Evolutionary conservation across 2,329 filamentous ascomycete species (phyloP).

Genomic region (Penicillium decumbens): DNA sequence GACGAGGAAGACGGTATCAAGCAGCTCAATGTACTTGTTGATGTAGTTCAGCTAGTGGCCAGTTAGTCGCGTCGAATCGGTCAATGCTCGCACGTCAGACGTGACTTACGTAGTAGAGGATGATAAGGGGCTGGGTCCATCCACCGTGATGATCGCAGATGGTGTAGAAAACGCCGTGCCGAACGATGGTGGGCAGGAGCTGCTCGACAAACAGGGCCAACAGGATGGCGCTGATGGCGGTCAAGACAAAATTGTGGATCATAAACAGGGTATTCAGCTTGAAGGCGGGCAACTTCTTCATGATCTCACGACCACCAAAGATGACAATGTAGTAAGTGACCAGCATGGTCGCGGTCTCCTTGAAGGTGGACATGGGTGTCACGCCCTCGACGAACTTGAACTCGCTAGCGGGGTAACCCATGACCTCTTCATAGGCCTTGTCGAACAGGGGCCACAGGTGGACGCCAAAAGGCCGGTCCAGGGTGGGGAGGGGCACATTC

Average conservation of each 20-base stretch:
- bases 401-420: slow-evolving; percentile 77
- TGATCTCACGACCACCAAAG: slow-evolving; percentile 84
- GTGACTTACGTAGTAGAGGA: slow-evolving; percentile 86
- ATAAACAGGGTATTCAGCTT: slow-evolving; percentile 88
- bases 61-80: slow-evolving; percentile 20
- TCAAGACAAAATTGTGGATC: slow-evolving; percentile 94
- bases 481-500: slow-evolving; percentile 63
- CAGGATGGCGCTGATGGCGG: slow-evolving; percentile 73
- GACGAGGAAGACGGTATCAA: slow-evolving; percentile 95
- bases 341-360: slow-evolving; percentile 74
- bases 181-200: slow-evolving; percentile 74
- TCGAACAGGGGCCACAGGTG: slow-evolving; percentile 92
- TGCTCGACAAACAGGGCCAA: slow-evolving; percentile 87
- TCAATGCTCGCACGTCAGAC: not conserved
- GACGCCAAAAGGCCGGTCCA: slow-evolving; percentile 89
- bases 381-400: slow-evolving; percentile 77
- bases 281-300: slow-evolving; percentile 80
- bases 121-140: slow-evolving; percentile 89
- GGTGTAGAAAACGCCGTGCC: slow-evolving; percentile 78
- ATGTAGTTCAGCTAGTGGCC: slow-evolving; percentile 83
- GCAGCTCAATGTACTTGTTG: slow-evolving; percentile 92
- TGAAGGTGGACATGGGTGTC: slow-evolving; percentile 86
- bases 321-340: slow-evolving; percentile 88
- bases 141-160: slow-evolving; percentile 76
- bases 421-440: slow-evolving; percentile 70